Evolutionary conservation across 192 early-diverging fungal species (phyloP).

Genomic region (Podila epicladia): DNA sequence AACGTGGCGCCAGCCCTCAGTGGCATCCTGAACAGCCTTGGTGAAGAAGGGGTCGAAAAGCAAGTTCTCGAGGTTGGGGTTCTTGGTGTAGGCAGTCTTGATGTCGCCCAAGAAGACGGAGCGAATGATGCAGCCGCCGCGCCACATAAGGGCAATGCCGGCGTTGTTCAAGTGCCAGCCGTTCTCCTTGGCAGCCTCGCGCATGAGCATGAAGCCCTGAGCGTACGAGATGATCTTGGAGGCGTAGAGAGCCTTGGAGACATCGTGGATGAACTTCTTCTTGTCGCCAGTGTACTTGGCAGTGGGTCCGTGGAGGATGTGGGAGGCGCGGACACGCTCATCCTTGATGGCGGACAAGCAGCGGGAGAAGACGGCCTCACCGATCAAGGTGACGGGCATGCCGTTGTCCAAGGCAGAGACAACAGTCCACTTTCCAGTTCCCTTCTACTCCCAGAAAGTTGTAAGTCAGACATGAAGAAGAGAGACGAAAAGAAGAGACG

Average conservation of each 20-base stretch:
- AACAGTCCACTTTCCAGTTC: slow-evolving; percentile 98
- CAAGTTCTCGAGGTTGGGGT: slow-evolving; percentile 89
- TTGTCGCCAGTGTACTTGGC: slow-evolving; percentile 86
- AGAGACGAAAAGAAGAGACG: background rate
- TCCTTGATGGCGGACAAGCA: slow-evolving; percentile 97
- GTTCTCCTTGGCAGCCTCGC: slow-evolving; percentile 92
- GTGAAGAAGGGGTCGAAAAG: slow-evolving; percentile 98
- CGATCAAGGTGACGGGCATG: slow-evolving; percentile 96
- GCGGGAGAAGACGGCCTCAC: slow-evolving; percentile 98
- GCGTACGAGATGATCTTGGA: slow-evolving; percentile 99
- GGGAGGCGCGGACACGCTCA: slow-evolving; percentile 91
- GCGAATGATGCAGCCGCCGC: slow-evolving; percentile 99
- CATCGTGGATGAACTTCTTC: slow-evolving; percentile 87
- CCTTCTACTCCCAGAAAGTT: slow-evolving; percentile 69
- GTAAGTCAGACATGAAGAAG: slow-evolving; percentile 4
- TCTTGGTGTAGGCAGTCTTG: slow-evolving; percentile 90
- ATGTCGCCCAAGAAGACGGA: slow-evolving; percentile 97
- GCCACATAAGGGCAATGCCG: slow-evolving; percentile 99
- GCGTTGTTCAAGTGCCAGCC: slow-evolving; percentile 97
- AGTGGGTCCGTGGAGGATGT: slow-evolving; percentile 83
- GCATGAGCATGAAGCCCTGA: slow-evolving; percentile 99
- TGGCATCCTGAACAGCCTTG: slow-evolving; percentile 83
- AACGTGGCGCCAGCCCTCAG: slow-evolving; percentile 90
- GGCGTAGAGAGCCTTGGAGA: slow-evolving; percentile 94
- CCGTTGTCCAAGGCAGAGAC: slow-evolving; percentile 95